Percentiles rank a stretch among this genome's conserved stretches.
phyloP scores from a whole-genome alignment of 2,329 filamentous ascomycete genomes.

The Colletotrichum filicis region DNA sequence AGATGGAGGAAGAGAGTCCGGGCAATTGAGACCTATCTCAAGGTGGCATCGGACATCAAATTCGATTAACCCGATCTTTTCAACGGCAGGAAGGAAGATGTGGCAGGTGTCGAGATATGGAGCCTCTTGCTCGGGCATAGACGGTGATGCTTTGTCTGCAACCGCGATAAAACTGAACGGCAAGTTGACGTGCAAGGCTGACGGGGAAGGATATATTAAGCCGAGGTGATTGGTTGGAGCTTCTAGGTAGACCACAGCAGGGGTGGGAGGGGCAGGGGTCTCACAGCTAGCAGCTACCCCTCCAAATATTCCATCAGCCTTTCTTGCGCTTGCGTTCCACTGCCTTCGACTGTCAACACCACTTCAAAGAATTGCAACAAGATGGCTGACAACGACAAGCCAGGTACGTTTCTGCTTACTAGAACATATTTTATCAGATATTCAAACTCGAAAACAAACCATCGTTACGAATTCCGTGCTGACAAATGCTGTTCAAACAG shows the following conservation, averaged over 20 bases:
- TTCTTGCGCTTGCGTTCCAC: conserved; percentile 35
- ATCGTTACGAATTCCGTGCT: neutral
- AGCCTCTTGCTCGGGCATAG: neutral
- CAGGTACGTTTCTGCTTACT: neutral
- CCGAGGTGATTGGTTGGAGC: conserved; percentile 30
- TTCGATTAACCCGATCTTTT: neutral
- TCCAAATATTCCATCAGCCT: conserved; percentile 36
- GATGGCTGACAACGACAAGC: conserved; percentile 58
- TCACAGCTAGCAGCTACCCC: conserved; percentile 38
- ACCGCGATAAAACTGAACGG: neutral
- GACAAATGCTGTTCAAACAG: conserved; percentile 57
- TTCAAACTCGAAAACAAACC: conserved; percentile 1
- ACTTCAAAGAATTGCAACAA: conserved; percentile 24
- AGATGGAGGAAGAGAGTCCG: neutral
- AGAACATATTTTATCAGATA: neutral
- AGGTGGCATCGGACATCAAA: neutral
- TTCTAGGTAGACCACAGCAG: neutral
- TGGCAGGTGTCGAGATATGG: neutral
- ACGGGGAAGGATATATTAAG: conserved; percentile 10
- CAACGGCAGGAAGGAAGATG: neutral
- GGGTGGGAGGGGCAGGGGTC: neutral
- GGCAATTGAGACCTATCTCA: neutral
- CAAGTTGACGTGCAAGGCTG: conserved; percentile 20
- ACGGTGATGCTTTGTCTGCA: neutral
- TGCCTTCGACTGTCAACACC: conserved; percentile 30